Base-by-base conservation (phyloP, 2,329 filamentous ascomycete genomes). In the Penicillium palitans region DNA sequence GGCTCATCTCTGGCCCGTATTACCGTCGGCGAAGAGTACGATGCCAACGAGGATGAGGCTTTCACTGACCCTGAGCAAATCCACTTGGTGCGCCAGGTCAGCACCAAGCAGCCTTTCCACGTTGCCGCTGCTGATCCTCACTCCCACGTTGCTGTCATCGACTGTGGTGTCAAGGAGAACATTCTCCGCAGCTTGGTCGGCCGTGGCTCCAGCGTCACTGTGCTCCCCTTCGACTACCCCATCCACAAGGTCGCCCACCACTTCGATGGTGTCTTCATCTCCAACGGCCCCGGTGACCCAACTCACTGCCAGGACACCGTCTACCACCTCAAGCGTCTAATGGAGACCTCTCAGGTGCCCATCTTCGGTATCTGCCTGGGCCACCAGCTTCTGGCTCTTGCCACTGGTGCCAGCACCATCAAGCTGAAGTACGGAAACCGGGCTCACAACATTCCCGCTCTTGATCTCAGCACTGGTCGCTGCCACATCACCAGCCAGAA, bases 341-440 rank as follows among this genome's bases (percentile, higher is more conserved):
- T 99, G 86, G 90, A 96, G 76, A 88, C 87, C 25, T 96, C 91
- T 48, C 88, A 92, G 68, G 85, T 96, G 35, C 95, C 95, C 59
- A 88, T 99, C 78, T 96, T 99, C 87, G 95, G 95, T 70, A 98
- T 99, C 73, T 99, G 95, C 76, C 86, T 99, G 66, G 95, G 95
- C 65, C 95, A 99, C 79, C 95, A 99, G 83, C 87, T 99, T 53
- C 84, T 99, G 58, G 93, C 93, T 64, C 85, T 97, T 67, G 92
- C 95, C 49, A 84, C 90, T 59, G 95, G 95, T 63, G 95, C 91
- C 55, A 84, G 87, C 70, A 98, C 95, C 61, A 89, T 96, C 80
- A 98, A 98, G 86, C 87, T 99, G 79, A 98, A 98, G 86, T 99
- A 97, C 78, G 95, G 95, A 72, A 99, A 99, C 85, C 90, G 95